These are phyloP conservation scores for Borealophlyctis nickersoniae DNA, from an alignment of 192 early-diverging fungal species.

Conservation along the genomic window DNA sequence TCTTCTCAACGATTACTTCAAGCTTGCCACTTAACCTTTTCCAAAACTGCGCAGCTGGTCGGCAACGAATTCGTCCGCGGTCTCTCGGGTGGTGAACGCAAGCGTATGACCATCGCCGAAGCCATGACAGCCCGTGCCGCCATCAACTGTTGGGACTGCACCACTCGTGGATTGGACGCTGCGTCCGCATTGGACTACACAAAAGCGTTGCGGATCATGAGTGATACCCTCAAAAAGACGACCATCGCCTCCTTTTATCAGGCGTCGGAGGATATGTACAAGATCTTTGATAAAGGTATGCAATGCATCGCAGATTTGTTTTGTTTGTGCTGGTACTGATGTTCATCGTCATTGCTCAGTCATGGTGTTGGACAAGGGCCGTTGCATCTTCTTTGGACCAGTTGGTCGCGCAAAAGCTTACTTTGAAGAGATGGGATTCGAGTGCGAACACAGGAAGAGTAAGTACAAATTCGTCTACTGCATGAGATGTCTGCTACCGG, in stretches of 20 bases:
- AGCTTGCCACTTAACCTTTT: too few relatives aligned
- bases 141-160: slow-evolving; percentile 29
- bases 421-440: slow-evolving; percentile 38
- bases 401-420: slow-evolving; percentile 24
- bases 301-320: background rate
- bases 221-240: slow-evolving; percentile 47
- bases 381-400: slow-evolving; percentile 45
- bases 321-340: too few relatives aligned
- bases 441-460: slow-evolving; percentile 7
- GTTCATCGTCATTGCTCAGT: too few relatives aligned
- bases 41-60: too few relatives aligned
- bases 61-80: slow-evolving; percentile 55
- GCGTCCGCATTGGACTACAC: slow-evolving; percentile 79
- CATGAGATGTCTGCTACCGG: too few relatives aligned
- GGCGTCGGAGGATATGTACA: slow-evolving; percentile 72
- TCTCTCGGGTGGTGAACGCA: slow-evolving; percentile 65
- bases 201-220: slow-evolving; percentile 68
- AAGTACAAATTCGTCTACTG: too few relatives aligned
- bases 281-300: slow-evolving; percentile 55
- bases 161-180: slow-evolving; percentile 74
- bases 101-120: slow-evolving; percentile 68
- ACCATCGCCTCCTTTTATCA: slow-evolving; percentile 48
- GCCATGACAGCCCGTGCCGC: slow-evolving; percentile 17
- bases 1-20: too few relatives aligned
- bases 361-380: slow-evolving; percentile 39